Evolutionary conservation across 306 rosid species (phyloP), one percentile per base, ranked within the genome.

Genomic region (Astragalus membranaceus): DNA sequence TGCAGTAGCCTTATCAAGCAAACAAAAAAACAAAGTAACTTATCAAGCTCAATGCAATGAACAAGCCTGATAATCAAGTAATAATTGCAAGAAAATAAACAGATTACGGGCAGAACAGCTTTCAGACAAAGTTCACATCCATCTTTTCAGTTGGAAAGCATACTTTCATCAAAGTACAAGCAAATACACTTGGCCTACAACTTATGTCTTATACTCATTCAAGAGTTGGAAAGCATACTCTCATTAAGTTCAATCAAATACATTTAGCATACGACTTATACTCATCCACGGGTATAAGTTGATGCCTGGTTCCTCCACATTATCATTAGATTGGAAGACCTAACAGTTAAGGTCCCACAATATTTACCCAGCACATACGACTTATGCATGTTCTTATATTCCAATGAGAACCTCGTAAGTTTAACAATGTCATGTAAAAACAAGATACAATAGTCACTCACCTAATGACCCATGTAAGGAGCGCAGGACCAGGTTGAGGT

Each of bases 381-480:
- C 8, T 39, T 17, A 7, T 20, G 20, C 11, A 23, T 4, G 32
- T 47, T 36, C 36, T 36, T 17, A 4, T 14, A 41, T 43, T 9
- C 53, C 4, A 60, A 39, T 4, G 33, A 41, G 10, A 9, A 0
- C n/a, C 17, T 5, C 32, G 30, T 17, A 58, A 30, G 63, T 56
- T 50, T 15, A 51, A 26, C 41, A 60, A 48, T 9, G 51, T 48
- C 32, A 41, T 52, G 10, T 32, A 55, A 67, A 39, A 6, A 5
- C 8, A 51, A 41, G 37, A 36, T 0, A 74, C 35, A 60, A 15
- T 10, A 52, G 29, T 11, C 43, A 68, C 86, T 74, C 73, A 83
- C 89, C 89, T 87, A 87, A 36, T 87, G 92, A 76, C 89, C 89
- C 92, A 80, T 85, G 78, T 87, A 87, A 63, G 89, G 92, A 56